phyloP scores from a whole-genome alignment of 768 basidiomycete species.

The Coprinellus micaceus region DNA sequence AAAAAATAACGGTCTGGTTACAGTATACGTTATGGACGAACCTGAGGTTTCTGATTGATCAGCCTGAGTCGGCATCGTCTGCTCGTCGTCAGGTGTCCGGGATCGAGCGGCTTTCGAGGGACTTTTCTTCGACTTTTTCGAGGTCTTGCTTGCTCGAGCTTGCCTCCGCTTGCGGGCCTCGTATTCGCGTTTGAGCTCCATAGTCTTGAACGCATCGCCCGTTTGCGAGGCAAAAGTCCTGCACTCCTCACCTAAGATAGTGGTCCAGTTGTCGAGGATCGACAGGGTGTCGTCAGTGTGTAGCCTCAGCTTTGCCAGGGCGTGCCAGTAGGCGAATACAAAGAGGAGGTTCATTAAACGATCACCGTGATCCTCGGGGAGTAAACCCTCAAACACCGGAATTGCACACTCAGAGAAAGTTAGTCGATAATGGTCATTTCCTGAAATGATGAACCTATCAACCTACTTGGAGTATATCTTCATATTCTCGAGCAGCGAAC shows the following conservation, averaged over 20 bases:
- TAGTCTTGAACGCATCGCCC: slow-evolving; percentile 24
- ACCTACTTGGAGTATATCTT: slow-evolving; percentile 35
- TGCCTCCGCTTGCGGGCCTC: slow-evolving; percentile 24
- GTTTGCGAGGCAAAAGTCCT: slow-evolving; percentile 27
- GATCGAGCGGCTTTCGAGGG: neutral
- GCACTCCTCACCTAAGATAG: slow-evolving; percentile 24
- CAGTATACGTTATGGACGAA: too few species aligned
- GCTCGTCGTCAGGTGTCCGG: neutral
- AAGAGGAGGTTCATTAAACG: slow-evolving; percentile 19
- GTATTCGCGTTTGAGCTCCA: slow-evolving; percentile 36
- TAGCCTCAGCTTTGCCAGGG: slow-evolving; percentile 21
- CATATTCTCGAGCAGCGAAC: slow-evolving; percentile 32
- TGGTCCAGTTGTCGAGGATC: slow-evolving; percentile 23
- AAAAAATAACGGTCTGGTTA: too few species aligned
- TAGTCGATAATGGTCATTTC: too few species aligned
- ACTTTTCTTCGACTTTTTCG: neutral
- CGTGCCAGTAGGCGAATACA: slow-evolving; percentile 21
- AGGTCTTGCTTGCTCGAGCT: neutral
- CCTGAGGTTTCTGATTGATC: too few species aligned
- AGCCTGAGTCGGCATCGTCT: too few species aligned
- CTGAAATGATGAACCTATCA: too few species aligned
- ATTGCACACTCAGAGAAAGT: slow-evolving; percentile 38
- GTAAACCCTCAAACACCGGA: slow-evolving; percentile 34
- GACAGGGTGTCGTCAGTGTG: slow-evolving; percentile 25
- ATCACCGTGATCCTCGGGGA: slow-evolving; percentile 20